Base-by-base conservation (phyloP, 306 rosid species). In the Ziziphus jujuba region DNA sequence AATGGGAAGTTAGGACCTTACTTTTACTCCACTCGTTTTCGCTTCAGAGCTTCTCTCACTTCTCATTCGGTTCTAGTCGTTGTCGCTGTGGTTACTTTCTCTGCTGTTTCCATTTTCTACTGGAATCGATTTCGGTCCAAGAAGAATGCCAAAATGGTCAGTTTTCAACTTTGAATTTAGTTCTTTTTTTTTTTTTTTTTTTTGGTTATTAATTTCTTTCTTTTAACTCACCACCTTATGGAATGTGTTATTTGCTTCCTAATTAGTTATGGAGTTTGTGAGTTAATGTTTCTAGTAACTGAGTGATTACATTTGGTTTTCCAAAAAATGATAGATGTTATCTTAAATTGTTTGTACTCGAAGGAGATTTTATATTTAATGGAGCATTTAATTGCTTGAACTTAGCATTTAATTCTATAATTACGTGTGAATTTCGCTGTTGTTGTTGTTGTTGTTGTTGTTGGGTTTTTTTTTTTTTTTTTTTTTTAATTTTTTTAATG, bases 81-180 rank as follows among this genome's bases (percentile, higher is more conserved):
- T 19, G 80, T 88, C 67, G 77, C 89, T 48, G 74, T 79, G 1
- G 84, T 88, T 19, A 87, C 96, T 51, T 51, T 92, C 61, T 86
- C 99, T 38, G 96, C 90, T 3, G 83, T 83, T 64, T 90, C 96
- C 3, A 61, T 77, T 9, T 60, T 87, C 35, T 84, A 79, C 77
- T 84, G 77, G 77, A 79, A 75, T 61, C 80, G 54, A 70, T 73
- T 45, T 55, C 81, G 59, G 67, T 68, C 73, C 52, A 88, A 79
- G 78, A 87, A 78, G 71, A 61, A 69, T 59, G 63, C 58, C n/a
- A 70, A 76, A 64, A 74, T 87, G 92, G 96, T 85, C 33, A 21
- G 56, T 34, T 34, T 51, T 0, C 23, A 16, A 17, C 3, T 23
- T 0, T 34, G 21, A 10, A 22, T 66, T 48, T 2, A 16, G 19